phyloP scores from a whole-genome alignment of 371 early-diverging fungal genomes.

The Circinella minor region DNA sequence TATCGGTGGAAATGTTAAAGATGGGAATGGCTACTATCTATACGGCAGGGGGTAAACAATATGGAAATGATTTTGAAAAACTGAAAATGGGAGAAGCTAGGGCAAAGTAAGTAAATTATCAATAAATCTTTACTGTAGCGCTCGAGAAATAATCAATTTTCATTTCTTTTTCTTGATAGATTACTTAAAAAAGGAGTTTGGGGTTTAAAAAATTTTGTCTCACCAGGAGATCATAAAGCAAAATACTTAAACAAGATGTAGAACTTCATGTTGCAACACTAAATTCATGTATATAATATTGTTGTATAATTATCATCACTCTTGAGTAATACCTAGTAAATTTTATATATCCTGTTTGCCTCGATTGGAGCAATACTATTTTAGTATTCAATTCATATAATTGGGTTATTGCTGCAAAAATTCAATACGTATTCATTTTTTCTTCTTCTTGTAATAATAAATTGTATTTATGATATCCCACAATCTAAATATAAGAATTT shows the following conservation, averaged over 20 bases:
- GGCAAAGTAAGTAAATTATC: constrained; percentile 59
- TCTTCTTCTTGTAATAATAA: too few relatives aligned
- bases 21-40: constrained; percentile 75
- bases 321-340: too few relatives aligned
- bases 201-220: constrained; percentile 41
- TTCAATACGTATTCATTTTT: too few relatives aligned
- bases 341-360: too few relatives aligned
- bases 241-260: constrained; percentile 24
- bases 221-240: constrained; percentile 50
- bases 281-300: too few relatives aligned
- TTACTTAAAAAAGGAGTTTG: constrained; percentile 40
- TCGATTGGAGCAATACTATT: too few relatives aligned
- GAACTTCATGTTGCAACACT: neutral
- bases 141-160: neutral
- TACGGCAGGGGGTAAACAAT: constrained; percentile 68
- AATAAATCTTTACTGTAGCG: too few relatives aligned
- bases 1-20: constrained; percentile 72
- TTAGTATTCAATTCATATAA: too few relatives aligned
- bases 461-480: too few relatives aligned
- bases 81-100: constrained; percentile 55
- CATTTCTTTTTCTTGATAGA: constrained; percentile 16
- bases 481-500: too few relatives aligned
- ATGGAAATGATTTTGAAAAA: constrained; percentile 54
- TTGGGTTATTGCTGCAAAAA: too few relatives aligned
- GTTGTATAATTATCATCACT: too few relatives aligned